Percentiles rank a stretch among this genome's conserved stretches.
These are phyloP conservation scores for Helicocarpus griseus DNA, from an alignment of 2,329 filamentous ascomycete genomes.

Conservation along the genomic window DNA sequence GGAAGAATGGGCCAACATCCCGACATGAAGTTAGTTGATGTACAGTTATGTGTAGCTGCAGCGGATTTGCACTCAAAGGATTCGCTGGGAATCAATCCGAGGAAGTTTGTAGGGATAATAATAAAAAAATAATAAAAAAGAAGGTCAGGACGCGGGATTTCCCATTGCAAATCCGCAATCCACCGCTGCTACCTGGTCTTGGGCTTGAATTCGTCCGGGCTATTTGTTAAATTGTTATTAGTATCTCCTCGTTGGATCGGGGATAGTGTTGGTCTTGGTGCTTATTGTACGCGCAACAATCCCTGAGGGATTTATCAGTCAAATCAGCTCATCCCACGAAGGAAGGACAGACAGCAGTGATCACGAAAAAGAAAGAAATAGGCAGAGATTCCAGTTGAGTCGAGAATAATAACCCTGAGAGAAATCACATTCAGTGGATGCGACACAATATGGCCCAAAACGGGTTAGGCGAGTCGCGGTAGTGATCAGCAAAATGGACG, in stretches of 20 bases:
- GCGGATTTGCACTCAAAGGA: not conserved
- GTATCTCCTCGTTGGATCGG: too few relatives aligned
- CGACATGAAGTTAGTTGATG: too few relatives aligned
- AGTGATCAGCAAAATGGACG: not conserved
- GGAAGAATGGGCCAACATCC: not conserved
- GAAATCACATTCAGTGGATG: not conserved
- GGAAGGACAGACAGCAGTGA: not conserved
- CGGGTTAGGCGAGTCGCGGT: slow-evolving; percentile 2
- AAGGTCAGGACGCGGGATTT: too few relatives aligned
- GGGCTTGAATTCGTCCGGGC: too few relatives aligned
- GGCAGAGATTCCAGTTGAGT: not conserved
- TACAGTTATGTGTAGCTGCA: not conserved
- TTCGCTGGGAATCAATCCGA: not conserved
- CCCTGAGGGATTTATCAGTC: not conserved
- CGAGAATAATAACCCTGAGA: not conserved
- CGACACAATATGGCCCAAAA: not conserved
- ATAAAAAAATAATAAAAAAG: not conserved
- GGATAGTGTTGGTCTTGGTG: not conserved
- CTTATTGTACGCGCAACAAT: not conserved
- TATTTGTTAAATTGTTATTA: too few relatives aligned
- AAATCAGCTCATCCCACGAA: not conserved
- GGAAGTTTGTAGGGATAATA: too few relatives aligned
- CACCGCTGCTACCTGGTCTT: too few relatives aligned
- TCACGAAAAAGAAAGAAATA: not conserved
- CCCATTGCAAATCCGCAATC: too few relatives aligned